Percentiles rank a stretch among this genome's conserved stretches.
Evolutionary conservation across 257 asterid species (phyloP).

Genomic region (Solanum sejunctum): DNA sequence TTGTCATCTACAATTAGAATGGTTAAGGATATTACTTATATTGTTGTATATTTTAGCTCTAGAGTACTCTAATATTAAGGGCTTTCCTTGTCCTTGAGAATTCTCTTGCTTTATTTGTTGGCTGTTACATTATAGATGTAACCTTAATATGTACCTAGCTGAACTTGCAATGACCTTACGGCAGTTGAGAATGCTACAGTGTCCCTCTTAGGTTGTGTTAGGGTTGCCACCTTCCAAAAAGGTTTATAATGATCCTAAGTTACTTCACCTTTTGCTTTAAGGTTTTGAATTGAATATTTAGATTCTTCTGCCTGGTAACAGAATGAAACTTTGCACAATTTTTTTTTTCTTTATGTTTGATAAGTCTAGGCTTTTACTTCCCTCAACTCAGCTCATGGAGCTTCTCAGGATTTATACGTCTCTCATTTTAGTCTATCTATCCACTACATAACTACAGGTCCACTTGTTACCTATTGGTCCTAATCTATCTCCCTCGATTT

Average conservation of each 20-base stretch:
- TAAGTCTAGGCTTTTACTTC: neutral
- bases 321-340: neutral
- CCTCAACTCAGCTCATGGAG: neutral
- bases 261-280: neutral
- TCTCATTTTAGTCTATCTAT: neutral
- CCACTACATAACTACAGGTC: neutral
- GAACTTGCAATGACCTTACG: neutral
- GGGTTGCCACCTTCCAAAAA: neutral
- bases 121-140: neutral
- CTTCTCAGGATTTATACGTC: neutral
- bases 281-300: neutral
- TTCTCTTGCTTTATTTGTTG: neutral
- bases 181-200: neutral
- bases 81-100: neutral
- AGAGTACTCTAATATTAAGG: neutral
- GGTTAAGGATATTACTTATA: neutral
- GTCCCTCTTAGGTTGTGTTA: neutral
- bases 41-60: neutral
- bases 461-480: neutral
- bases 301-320: neutral
- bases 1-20: neutral
- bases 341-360: neutral
- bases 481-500: neutral
- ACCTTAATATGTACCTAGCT: neutral
- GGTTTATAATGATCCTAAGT: neutral